Percentiles rank a stretch among this genome's conserved stretches.
Conservation (phyloP, 305 asterid species). For the Galium porrigens region DNA sequence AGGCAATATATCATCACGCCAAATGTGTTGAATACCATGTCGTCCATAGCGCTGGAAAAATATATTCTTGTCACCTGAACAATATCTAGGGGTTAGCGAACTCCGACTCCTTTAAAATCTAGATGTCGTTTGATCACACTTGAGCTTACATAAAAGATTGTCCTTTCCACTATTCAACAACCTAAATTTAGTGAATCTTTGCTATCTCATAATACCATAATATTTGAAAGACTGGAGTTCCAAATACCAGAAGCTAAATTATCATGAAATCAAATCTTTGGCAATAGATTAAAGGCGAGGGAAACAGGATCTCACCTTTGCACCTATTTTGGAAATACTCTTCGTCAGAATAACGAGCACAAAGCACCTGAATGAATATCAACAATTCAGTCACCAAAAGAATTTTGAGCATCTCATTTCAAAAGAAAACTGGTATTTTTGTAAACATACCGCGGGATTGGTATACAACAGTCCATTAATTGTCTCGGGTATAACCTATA, state of each 20-base stretch:
- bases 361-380: slow-evolving; percentile 42
- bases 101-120: background rate
- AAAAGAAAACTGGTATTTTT: background rate
- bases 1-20: slow-evolving; percentile 78
- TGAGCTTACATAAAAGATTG: background rate
- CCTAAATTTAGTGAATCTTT: background rate
- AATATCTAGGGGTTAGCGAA: slow-evolving; percentile 1
- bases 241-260: background rate
- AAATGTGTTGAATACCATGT: slow-evolving; percentile 48
- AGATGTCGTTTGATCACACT: background rate
- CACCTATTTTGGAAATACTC: slow-evolving; percentile 60
- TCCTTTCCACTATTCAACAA: too few species aligned
- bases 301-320: slow-evolving; percentile 35
- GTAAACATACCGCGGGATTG: slow-evolving; percentile 46
- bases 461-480: slow-evolving; percentile 57
- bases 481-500: slow-evolving; percentile 75
- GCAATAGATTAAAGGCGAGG: background rate
- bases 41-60: slow-evolving; percentile 50
- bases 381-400: slow-evolving; percentile 7
- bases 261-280: background rate
- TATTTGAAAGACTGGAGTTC: background rate
- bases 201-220: background rate
- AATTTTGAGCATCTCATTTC: slow-evolving; percentile 2
- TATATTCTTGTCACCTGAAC: slow-evolving; percentile 48
- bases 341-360: slow-evolving; percentile 65